Percentiles rank a stretch among this genome's conserved stretches.
Evolutionary conservation across 352 stramenopile species (phyloP).

Genomic region (Pythium phragmitis): DNA sequence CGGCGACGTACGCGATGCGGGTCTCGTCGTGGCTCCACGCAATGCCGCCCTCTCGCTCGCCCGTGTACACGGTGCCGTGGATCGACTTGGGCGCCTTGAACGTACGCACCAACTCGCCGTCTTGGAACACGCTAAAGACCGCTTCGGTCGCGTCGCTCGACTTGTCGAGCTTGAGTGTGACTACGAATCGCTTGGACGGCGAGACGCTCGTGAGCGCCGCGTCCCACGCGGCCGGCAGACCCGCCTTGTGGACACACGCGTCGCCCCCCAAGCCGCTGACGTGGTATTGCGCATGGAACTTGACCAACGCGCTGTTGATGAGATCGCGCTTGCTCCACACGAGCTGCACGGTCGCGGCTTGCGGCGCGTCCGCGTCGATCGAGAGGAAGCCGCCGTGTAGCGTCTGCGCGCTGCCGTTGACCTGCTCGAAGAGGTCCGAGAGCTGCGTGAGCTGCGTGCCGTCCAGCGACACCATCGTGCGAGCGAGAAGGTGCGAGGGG

Average conservation of each 20-base stretch:
- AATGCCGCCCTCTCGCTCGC: slow-evolving; percentile 68
- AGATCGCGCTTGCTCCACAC: slow-evolving; percentile 64
- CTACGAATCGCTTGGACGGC: slow-evolving; percentile 47
- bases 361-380: slow-evolving; percentile 14
- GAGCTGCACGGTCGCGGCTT: slow-evolving; percentile 41
- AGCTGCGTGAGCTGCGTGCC: slow-evolving; percentile 33
- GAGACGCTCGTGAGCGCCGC: slow-evolving; percentile 52
- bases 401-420: slow-evolving; percentile 52
- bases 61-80: slow-evolving; percentile 67
- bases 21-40: slow-evolving; percentile 76
- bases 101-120: slow-evolving; percentile 37
- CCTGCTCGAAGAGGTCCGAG: slow-evolving; percentile 42
- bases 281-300: slow-evolving; percentile 59
- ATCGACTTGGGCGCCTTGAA: slow-evolving; percentile 72
- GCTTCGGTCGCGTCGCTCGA: slow-evolving; percentile 32
- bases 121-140: slow-evolving; percentile 54
- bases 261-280: slow-evolving; percentile 29
- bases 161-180: slow-evolving; percentile 61
- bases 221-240: slow-evolving; percentile 43
- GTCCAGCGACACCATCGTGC: slow-evolving; percentile 12
- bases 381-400: slow-evolving; percentile 44
- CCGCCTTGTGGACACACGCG: slow-evolving; percentile 31
- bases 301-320: slow-evolving; percentile 49
- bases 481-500: background rate
- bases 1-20: slow-evolving; percentile 70